phyloP scores from a whole-genome alignment of 2,329 filamentous ascomycete species.

The Neurospora crassa region DNA sequence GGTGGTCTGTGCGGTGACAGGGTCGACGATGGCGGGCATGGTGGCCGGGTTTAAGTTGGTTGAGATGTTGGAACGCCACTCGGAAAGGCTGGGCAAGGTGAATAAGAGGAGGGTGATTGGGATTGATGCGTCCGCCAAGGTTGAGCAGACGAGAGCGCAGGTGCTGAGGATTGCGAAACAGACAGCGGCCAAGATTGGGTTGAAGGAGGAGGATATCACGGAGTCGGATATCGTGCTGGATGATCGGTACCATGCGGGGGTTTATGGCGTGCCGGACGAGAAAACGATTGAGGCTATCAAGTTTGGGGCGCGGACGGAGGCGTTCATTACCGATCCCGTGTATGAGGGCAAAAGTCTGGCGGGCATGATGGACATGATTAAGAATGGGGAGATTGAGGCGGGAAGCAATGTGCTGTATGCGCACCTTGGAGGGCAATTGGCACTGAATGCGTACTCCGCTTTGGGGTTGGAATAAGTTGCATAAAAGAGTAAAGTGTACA shows the following conservation, averaged over 20 bases:
- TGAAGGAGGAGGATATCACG: conserved; percentile 48
- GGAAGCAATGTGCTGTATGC: conserved; percentile 62
- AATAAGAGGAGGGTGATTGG: conserved; percentile 49
- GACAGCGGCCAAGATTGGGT: conserved; percentile 54
- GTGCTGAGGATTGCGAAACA: conserved; percentile 55
- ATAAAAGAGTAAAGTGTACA: too few species aligned
- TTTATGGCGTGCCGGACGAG: conserved; percentile 58
- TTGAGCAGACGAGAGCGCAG: conserved; percentile 53
- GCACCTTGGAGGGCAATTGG: conserved; percentile 61
- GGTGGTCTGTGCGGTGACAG: conserved; percentile 62
- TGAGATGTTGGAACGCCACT: conserved; percentile 25
- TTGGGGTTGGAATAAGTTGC: conserved; percentile 18
- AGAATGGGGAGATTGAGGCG: conserved; percentile 45
- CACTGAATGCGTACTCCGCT: conserved; percentile 55
- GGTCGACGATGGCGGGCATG: conserved; percentile 62
- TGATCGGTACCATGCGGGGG: conserved; percentile 54
- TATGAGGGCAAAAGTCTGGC: conserved; percentile 70
- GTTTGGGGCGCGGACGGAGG: conserved; percentile 59
- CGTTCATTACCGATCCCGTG: conserved; percentile 65
- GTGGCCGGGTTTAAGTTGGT: conserved; percentile 61
- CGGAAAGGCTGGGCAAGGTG: background rate
- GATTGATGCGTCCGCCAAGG: conserved; percentile 55
- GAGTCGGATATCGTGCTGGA: conserved; percentile 55
- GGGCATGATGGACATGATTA: conserved; percentile 60
- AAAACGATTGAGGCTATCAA: conserved; percentile 58